Evolutionary conservation across 306 rosid genomes (phyloP).

Genomic region (Calophaca sinica): DNA sequence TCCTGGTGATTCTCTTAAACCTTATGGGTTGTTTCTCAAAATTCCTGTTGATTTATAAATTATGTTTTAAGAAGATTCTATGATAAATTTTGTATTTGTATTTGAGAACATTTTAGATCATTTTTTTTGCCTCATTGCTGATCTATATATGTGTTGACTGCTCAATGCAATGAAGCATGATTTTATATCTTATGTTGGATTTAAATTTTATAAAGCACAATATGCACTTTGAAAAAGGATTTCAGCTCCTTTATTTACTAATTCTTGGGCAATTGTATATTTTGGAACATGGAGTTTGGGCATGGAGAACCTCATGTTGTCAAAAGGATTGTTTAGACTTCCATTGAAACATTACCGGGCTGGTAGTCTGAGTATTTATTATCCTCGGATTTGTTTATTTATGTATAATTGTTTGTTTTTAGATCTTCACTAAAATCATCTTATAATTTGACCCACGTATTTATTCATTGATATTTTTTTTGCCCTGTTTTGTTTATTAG

Average conservation of each 20-base stretch:
- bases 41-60: slow-evolving; percentile 2
- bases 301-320: background rate
- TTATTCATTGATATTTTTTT: no score
- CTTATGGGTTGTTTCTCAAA: slow-evolving; percentile 30
- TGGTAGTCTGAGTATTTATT: no score
- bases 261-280: background rate
- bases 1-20: slow-evolving; percentile 40
- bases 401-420: background rate
- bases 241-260: slow-evolving; percentile 12
- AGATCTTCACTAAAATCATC: background rate
- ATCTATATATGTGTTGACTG: background rate
- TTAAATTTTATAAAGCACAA: no score
- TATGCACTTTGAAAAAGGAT: background rate
- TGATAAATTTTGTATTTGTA: no score
- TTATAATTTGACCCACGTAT: no score
- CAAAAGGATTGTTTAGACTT: background rate
- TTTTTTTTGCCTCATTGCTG: slow-evolving; percentile 4
- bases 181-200: background rate
- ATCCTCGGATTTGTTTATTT: background rate
- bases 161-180: slow-evolving; percentile 9
- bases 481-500: no score
- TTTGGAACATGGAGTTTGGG: background rate
- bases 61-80: slow-evolving; percentile 27
- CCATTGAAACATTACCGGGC: background rate
- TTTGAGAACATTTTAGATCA: no score